phyloP scores from a whole-genome alignment of 2,329 filamentous ascomycete species.

The Trichoderma brevicompactum region DNA sequence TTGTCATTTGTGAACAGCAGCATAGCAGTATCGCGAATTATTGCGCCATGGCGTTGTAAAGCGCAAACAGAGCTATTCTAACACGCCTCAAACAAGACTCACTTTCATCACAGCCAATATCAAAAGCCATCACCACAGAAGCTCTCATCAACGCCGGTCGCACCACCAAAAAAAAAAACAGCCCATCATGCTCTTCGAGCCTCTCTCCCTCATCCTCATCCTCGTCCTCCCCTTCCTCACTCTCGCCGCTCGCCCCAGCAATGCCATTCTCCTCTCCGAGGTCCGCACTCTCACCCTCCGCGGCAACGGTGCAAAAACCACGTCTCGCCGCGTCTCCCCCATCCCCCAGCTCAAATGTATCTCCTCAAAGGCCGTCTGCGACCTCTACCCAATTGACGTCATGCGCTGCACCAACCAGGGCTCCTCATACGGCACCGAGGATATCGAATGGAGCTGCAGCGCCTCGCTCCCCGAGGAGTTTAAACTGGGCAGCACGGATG shows the following conservation, averaged over 20 bases:
- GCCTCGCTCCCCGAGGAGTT: constrained; percentile 64
- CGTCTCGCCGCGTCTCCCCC: constrained; percentile 73
- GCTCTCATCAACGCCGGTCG: too few relatives aligned
- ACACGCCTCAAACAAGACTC: neutral
- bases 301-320: constrained; percentile 65
- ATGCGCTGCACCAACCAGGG: constrained; percentile 93
- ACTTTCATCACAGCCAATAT: neutral
- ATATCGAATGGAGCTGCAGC: constrained; percentile 90
- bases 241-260: constrained; percentile 41
- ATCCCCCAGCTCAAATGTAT: constrained; percentile 81
- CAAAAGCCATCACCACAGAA: too few relatives aligned
- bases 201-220: constrained; percentile 33
- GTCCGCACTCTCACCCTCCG: constrained; percentile 81
- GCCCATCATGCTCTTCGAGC: constrained; percentile 38
- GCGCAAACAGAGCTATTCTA: neutral
- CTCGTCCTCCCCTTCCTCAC: constrained; percentile 37
- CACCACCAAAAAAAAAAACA: neutral
- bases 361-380: constrained; percentile 66
- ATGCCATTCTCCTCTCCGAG: constrained; percentile 61
- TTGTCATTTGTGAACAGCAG: neutral
- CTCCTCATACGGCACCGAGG: constrained; percentile 74
- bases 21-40: neutral
- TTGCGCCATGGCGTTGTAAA: neutral
- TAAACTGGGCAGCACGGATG: constrained; percentile 81
- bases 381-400: constrained; percentile 73